Conservation (phyloP, 441 rosid species). For the Erodium trifolium region DNA sequence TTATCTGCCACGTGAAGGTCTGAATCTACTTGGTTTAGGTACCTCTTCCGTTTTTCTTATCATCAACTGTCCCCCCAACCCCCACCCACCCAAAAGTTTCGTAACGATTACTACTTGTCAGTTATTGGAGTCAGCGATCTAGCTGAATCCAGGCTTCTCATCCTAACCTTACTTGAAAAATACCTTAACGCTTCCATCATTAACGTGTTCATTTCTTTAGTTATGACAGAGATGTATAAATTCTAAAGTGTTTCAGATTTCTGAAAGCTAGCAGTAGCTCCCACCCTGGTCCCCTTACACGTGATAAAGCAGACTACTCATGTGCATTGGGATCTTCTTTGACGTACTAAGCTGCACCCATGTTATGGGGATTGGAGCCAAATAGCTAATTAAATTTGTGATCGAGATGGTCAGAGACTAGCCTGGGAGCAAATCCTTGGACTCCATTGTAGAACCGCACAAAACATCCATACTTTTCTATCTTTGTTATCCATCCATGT, state of each 20-base stretch:
- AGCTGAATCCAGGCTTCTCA: neutral
- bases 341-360: neutral
- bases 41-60: neutral
- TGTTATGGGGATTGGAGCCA: no score
- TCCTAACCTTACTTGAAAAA: neutral
- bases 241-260: neutral
- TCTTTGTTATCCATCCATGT: constrained; percentile 98
- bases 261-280: neutral
- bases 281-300: neutral
- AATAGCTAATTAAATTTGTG: neutral
- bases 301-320: neutral
- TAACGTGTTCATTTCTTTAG: neutral
- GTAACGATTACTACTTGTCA: neutral
- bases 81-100: neutral
- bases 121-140: neutral
- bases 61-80: neutral
- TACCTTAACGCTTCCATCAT: neutral
- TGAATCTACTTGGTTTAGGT: neutral
- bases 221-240: neutral
- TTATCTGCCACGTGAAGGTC: neutral
- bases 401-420: constrained; percentile 23
- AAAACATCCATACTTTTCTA: constrained; percentile 92
- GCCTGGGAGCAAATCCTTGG: constrained; percentile 94
- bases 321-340: neutral
- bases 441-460: constrained; percentile 96